A percentile compares a stretch with the other conserved stretches of the same genome.
These are phyloP conservation scores for Ambispora gerdemannii DNA, from an alignment of 192 early-diverging fungal genomes.

Conservation along the genomic window DNA sequence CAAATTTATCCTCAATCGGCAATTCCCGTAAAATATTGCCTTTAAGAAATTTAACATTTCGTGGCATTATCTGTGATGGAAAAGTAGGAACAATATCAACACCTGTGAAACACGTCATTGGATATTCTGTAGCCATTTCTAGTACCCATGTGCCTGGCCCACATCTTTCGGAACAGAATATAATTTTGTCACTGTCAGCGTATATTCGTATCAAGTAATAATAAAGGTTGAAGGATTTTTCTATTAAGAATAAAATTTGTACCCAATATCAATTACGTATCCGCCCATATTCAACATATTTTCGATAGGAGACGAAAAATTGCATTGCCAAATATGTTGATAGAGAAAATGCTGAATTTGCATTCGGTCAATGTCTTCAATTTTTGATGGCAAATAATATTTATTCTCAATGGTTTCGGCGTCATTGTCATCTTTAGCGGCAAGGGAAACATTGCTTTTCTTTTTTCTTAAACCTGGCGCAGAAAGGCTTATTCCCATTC, in stretches of 20 bases:
- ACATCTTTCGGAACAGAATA: constrained; percentile 29
- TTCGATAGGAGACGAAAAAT: not conserved
- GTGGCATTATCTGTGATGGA: not conserved
- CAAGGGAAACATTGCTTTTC: not conserved
- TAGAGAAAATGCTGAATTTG: constrained; percentile 1
- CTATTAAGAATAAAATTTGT: not conserved
- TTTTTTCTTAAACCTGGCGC: not conserved
- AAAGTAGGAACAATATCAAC: not conserved
- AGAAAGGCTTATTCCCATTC: not conserved
- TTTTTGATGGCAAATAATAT: not conserved
- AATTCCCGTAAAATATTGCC: not conserved
- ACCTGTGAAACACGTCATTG: constrained; percentile 6
- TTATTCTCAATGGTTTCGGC: not conserved
- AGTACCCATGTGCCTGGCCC: constrained; percentile 43
- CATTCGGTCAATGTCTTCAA: not conserved
- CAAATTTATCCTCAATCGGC: not conserved
- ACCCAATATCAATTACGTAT: not conserved
- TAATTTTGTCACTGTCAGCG: not conserved
- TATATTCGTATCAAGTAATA: not conserved
- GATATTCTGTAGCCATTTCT: constrained; percentile 42
- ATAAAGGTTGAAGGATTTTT: not conserved
- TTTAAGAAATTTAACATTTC: not conserved
- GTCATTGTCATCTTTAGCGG: not conserved
- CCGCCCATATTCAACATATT: not conserved
- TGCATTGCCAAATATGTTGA: not conserved